Evolutionary conservation across 306 rosid genomes (phyloP).

Genomic region (Vachellia collinsii): DNA sequence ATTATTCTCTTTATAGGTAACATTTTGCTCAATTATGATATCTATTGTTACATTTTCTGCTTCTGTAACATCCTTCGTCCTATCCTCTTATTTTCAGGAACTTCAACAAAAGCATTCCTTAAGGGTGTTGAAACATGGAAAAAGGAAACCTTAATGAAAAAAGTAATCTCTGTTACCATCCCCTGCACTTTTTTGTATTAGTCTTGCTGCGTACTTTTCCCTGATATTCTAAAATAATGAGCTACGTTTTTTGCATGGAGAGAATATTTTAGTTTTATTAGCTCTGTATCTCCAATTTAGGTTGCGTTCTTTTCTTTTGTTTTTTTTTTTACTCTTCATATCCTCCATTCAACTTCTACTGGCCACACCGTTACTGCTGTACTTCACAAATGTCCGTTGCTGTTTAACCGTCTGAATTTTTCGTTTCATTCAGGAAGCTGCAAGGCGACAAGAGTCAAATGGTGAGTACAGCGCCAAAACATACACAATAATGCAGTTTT

Average conservation of each 20-base stretch:
- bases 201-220: conserved; percentile 13
- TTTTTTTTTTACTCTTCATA: not conserved
- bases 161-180: conserved; percentile 43
- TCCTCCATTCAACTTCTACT: not conserved
- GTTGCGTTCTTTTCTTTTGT: not conserved
- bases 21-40: not conserved
- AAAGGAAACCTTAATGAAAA: conserved; percentile 83
- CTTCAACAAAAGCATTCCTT: conserved; percentile 83
- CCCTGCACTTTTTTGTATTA: not conserved
- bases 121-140: conserved; percentile 92
- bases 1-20: conserved; percentile 80
- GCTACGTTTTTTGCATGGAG: not conserved
- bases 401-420: conserved; percentile 38
- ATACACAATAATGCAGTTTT: not conserved
- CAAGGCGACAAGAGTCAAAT: conserved; percentile 51
- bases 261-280: not conserved
- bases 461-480: conserved; percentile 52
- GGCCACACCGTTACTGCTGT: not conserved
- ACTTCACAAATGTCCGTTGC: conserved; percentile 5
- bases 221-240: not conserved
- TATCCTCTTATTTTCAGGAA: conserved; percentile 52
- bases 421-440: conserved; percentile 67
- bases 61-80: not conserved
- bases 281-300: not conserved
- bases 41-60: not conserved